Evolutionary conservation across 1,284 basidiomycete genomes (phyloP), one percentile per base, ranked within the genome.

Genomic region (Schizopora paradoxa): DNA sequence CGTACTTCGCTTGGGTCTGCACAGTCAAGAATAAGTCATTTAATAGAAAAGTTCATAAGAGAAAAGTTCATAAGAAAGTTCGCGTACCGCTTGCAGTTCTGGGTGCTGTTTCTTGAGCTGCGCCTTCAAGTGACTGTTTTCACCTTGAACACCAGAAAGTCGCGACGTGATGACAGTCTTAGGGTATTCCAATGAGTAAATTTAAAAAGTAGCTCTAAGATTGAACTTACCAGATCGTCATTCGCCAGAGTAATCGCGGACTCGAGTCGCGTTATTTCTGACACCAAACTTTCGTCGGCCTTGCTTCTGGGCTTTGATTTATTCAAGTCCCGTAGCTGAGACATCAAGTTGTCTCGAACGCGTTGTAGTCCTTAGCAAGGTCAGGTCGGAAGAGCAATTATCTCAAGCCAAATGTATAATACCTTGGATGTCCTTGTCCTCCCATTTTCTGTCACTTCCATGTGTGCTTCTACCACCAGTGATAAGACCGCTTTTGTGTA

Each of bases 401-500:
- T 14, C 43, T 48, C 5, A 47, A 41, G 4, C 19, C 13, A 33
- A 27, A 18, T n/a, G n/a, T 4, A 31, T 6, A 47, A 10, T 44
- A 85, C 91, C 87, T 65, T 91, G 83, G 2, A 98, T 77, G 56
- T 97, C 92, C 53, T 86, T 86, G 61, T 98, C 94, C 49, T 94
- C 91, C 85, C 92, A 98, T 59, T 90, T 90, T 65, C 89, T 85
- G 40, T 76, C 74, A 28, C 66, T 77, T 29, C 72, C 74, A 54
- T 83, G 80, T 0, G 82, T 77, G 51, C 89, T 91, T 26, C 82
- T 74, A 34, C 96, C 96, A 68, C 96, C 96, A 27, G 96, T 99
- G 61, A 99, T 99, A 37, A 96, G 69, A 56, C 96, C 96, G 55
- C 88, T 93, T 72, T 95, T 96, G 66, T 99, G 96, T 43, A 99